phyloP scores from a whole-genome alignment of 805 yeast species.

The Kodamaea nitidulidarum region DNA sequence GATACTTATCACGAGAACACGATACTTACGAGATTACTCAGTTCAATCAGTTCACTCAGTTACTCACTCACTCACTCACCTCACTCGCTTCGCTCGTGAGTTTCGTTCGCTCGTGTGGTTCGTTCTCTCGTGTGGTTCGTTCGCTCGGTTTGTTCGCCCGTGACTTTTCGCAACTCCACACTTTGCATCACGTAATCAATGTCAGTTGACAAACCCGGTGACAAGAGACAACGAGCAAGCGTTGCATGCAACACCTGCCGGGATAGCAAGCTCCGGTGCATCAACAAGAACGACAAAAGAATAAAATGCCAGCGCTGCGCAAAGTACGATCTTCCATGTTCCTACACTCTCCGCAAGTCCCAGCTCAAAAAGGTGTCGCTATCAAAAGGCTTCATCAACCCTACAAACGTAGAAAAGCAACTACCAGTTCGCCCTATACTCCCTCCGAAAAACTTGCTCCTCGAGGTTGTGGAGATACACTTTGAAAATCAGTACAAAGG shows the following conservation, averaged over 20 bases:
- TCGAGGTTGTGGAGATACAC: slow-evolving; percentile 20
- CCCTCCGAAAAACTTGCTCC: slow-evolving; percentile 16
- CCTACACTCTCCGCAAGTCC: slow-evolving; percentile 19
- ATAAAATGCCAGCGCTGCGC: slow-evolving; percentile 18
- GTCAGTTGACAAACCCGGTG: background rate
- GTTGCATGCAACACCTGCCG: slow-evolving; percentile 15
- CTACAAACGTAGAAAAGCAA: background rate
- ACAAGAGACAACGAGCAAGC: slow-evolving; percentile 10
- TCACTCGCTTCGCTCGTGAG: too few relatives aligned
- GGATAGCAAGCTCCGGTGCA: slow-evolving; percentile 14
- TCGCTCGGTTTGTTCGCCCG: too few relatives aligned
- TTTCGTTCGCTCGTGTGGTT: too few relatives aligned
- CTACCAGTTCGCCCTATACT: slow-evolving; percentile 9
- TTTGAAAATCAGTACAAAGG: slow-evolving; percentile 25
- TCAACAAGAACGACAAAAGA: slow-evolving; percentile 7
- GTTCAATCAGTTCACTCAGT: too few relatives aligned
- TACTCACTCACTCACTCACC: too few relatives aligned
- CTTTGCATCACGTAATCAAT: background rate
- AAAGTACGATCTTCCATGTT: slow-evolving; percentile 15
- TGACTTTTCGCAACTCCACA: too few relatives aligned
- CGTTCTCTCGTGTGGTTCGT: too few relatives aligned
- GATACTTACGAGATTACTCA: too few relatives aligned
- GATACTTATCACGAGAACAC: too few relatives aligned
- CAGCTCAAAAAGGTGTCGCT: slow-evolving; percentile 15
- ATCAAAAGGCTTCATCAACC: slow-evolving; percentile 1